Conservation (phyloP, 768 basidiomycete genomes). For the Naganishia friedmannii region DNA sequence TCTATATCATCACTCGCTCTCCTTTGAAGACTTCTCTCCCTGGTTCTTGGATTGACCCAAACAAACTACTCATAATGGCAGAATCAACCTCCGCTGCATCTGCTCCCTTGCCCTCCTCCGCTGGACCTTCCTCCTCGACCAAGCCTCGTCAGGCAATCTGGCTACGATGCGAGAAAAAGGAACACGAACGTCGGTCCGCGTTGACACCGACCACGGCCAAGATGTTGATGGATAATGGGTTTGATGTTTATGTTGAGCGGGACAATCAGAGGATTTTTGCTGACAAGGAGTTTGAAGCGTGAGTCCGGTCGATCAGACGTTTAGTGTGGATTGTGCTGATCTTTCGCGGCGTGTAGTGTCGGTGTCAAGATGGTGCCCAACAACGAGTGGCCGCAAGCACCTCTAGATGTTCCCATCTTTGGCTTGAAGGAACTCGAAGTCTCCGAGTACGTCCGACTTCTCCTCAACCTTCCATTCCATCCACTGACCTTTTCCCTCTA, state of each 20-base stretch:
- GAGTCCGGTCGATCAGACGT: constrained; percentile 51
- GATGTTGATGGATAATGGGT: constrained; percentile 80
- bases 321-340: constrained; percentile 5
- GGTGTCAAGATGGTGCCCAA: constrained; percentile 84
- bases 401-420: constrained; percentile 71
- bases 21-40: not conserved
- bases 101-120: constrained; percentile 36
- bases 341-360: constrained; percentile 58
- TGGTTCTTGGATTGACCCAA: not conserved
- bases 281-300: constrained; percentile 89
- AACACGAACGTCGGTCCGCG: constrained; percentile 87
- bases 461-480: not conserved
- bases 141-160: constrained; percentile 61
- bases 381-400: constrained; percentile 84
- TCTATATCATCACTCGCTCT: not conserved
- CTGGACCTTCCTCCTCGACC: constrained; percentile 48
- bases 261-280: constrained; percentile 92
- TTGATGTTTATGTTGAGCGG: constrained; percentile 84
- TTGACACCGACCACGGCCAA: constrained; percentile 88
- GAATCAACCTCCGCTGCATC: constrained; percentile 31
- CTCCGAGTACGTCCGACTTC: constrained; percentile 57
- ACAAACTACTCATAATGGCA: constrained; percentile 17
- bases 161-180: constrained; percentile 96
- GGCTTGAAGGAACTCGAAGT: constrained; percentile 93
- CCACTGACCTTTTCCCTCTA: not conserved